Evolutionary conservation across 1,284 basidiomycete genomes (phyloP).

Genomic region (Ceraceosorus guamensis): DNA sequence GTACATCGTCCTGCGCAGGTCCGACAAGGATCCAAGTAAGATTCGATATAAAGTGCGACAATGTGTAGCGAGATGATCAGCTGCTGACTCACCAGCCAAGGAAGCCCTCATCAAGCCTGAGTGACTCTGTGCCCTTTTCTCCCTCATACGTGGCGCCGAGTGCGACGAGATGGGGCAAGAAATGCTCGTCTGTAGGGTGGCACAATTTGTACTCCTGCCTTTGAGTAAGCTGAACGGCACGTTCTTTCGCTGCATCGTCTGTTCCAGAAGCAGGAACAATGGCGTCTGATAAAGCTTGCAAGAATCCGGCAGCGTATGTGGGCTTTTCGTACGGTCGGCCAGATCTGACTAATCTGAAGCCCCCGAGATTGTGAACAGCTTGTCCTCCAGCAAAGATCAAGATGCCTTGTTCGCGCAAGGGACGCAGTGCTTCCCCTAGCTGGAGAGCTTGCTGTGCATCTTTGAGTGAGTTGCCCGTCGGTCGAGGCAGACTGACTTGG

Average conservation of each 20-base stretch:
- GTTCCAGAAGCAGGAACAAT: neutral
- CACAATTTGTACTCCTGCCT: slow-evolving; percentile 1
- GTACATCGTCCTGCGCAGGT: too few relatives aligned
- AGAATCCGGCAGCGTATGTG: slow-evolving; percentile 3
- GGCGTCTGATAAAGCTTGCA: slow-evolving; percentile 5
- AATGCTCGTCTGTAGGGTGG: slow-evolving; percentile 10
- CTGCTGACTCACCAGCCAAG: slow-evolving; percentile 1
- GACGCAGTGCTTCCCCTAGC: slow-evolving; percentile 49
- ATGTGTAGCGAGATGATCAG: too few relatives aligned
- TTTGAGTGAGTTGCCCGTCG: slow-evolving; percentile 13
- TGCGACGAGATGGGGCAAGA: slow-evolving; percentile 6
- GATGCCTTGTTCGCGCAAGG: slow-evolving; percentile 39
- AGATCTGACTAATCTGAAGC: neutral
- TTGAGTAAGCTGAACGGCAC: neutral
- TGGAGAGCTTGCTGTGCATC: slow-evolving; percentile 44
- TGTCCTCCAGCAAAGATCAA: slow-evolving; percentile 31
- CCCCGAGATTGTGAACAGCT: slow-evolving; percentile 29
- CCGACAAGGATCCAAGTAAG: too few relatives aligned
- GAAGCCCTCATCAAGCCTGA: slow-evolving; percentile 1
- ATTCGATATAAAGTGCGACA: too few relatives aligned
- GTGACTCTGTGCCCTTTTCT: slow-evolving; percentile 3
- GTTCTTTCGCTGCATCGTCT: slow-evolving; percentile 4
- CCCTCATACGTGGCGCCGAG: slow-evolving; percentile 5
- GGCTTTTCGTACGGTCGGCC: neutral
- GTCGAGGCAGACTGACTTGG: slow-evolving; percentile 51